Evolutionary conservation across 106 monocot genomes (phyloP).

Genomic region (Agapanthus africanus): DNA sequence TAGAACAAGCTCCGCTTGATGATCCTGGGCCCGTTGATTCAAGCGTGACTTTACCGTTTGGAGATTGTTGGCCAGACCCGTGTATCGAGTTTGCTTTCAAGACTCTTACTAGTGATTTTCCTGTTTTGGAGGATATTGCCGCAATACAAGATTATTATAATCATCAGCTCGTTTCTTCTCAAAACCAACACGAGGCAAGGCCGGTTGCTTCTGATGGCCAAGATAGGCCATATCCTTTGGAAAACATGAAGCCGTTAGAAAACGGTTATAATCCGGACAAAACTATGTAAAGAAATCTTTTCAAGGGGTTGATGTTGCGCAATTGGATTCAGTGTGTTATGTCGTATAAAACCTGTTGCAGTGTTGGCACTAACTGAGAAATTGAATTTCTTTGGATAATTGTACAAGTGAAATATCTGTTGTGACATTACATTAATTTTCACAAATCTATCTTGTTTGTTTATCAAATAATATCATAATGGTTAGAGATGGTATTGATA

Average conservation of each 20-base stretch:
- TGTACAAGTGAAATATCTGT: no score
- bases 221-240: no score
- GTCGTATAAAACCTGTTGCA: background rate
- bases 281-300: background rate
- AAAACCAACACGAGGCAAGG: background rate
- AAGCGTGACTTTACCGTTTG: constrained; percentile 15
- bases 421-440: no score
- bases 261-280: no score
- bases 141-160: constrained; percentile 20
- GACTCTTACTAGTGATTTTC: constrained; percentile 61
- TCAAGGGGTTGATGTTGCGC: background rate
- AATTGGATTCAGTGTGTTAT: background rate
- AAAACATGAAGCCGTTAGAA: no score
- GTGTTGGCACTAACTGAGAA: no score
- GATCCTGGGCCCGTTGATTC: constrained; percentile 2
- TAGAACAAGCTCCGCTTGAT: constrained; percentile 3
- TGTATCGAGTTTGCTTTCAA: constrained; percentile 73
- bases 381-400: no score
- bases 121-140: constrained; percentile 23
- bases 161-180: constrained; percentile 12
- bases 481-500: no score
- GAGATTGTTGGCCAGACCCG: constrained; percentile 60
- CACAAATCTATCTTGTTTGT: no score
- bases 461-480: no score
- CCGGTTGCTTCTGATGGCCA: background rate